phyloP scores from a whole-genome alignment of 1,284 basidiomycete species.

The Microbotryum saponariae region DNA sequence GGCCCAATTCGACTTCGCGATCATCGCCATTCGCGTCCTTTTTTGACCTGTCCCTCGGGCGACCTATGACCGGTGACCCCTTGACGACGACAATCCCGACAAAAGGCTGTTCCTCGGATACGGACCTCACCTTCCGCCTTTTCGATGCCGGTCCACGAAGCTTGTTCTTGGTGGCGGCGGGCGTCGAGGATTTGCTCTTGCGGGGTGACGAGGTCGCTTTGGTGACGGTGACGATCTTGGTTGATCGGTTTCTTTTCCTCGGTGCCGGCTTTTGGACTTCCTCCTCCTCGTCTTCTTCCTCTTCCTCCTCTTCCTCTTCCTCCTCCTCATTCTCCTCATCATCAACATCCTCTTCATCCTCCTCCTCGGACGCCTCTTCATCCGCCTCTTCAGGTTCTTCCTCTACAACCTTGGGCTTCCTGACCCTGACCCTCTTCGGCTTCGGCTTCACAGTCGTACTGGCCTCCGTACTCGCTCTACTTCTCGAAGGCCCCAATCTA shows the following conservation, averaged over 20 bases:
- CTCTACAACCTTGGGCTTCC: neutral
- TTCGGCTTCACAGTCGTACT: neutral
- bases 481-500: neutral
- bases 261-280: neutral
- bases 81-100: too few relatives aligned
- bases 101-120: too few relatives aligned
- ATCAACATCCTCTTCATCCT: neutral
- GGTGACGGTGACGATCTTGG: neutral
- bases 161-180: neutral
- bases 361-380: neutral
- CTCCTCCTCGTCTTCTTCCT: neutral
- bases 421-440: neutral
- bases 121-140: too few relatives aligned
- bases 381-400: neutral
- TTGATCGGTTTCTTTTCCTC: too few relatives aligned
- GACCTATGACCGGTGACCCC: too few relatives aligned
- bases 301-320: neutral
- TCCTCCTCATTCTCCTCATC: neutral
- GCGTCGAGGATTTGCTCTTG: neutral
- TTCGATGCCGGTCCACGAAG: too few relatives aligned
- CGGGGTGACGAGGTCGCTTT: neutral
- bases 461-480: neutral
- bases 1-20: too few relatives aligned
- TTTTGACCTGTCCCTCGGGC: too few relatives aligned
- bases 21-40: too few relatives aligned